Evolutionary conservation across 1,284 basidiomycete genomes (phyloP), one percentile per base, ranked within the genome.

Genomic region (Agroathelia rolfsii): DNA sequence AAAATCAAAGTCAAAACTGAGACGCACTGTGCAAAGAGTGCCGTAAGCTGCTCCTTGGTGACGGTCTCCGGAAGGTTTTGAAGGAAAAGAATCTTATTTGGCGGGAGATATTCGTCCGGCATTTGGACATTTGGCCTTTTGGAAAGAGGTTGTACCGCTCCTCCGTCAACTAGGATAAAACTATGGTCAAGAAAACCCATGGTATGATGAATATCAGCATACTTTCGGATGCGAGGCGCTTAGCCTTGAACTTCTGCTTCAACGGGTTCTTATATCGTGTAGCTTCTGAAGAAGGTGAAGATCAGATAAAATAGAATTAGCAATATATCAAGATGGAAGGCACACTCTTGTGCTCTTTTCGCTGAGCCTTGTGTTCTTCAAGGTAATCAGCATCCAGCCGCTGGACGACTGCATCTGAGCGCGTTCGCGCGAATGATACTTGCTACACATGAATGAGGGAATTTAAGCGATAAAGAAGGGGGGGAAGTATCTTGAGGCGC

Each of bases 81-180:
- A 43, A 98, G 57, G 71, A 99, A 99, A 36, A 99, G 73, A 60
- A 97, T 94, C 57, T 92, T 92, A 82, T 99, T 98, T 19, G 94
- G 94, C 3, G 95, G 95, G 6, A 98, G 73, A 59, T 98, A 98
- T 58, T 98, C 94, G 81, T 99, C 94, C 19, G 95, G 93, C 86
- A 95, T 93, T 53, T 90, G 86, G 42, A 97, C 81, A 44, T 79
- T 75, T 20, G 83, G 81, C 35, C 85, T 71, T 56, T 80, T 84
- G 16, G 80, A 59, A 24, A 69, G 70, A 12, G 83, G 72, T 10
- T 64, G 58, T 6, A 79, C 64, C 11, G 72, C 61, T 21, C 69
- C 72, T 20, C 83, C 81, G 30, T 87, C 84, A 55, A 79, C 79
- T 82, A 42, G 31, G 32, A 13, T 26, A 23, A 28, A 30, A 24